Percentiles rank a stretch among this genome's conserved stretches.
These are phyloP conservation scores for Xylaria scruposa DNA, from an alignment of 495 filamentous ascomycete species.

Conservation along the genomic window DNA sequence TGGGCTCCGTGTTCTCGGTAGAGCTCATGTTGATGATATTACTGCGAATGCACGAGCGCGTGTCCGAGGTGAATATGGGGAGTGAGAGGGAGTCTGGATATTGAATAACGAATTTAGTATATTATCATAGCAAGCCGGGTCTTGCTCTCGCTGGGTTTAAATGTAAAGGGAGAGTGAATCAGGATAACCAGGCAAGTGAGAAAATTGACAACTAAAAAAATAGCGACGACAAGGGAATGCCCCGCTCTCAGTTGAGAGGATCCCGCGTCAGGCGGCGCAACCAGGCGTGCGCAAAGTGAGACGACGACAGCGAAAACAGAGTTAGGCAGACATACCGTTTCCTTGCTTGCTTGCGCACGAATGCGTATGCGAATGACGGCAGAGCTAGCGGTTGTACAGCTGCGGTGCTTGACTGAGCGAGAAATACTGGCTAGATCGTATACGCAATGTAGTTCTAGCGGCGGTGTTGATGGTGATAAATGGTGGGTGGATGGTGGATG, in stretches of 20 bases:
- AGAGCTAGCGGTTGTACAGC: slow-evolving; percentile 4
- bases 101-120: slow-evolving; percentile 10
- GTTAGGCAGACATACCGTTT: slow-evolving; percentile 28
- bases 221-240: slow-evolving; percentile 6
- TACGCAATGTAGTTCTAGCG: slow-evolving; percentile 21
- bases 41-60: slow-evolving; percentile 6
- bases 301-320: background rate
- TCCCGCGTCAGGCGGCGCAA: slow-evolving; percentile 21
- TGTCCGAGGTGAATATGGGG: background rate
- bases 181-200: background rate
- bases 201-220: background rate
- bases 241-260: background rate
- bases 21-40: slow-evolving; percentile 45
- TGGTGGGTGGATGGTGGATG: slow-evolving; percentile 11
- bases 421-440: slow-evolving; percentile 9
- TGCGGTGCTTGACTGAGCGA: slow-evolving; percentile 9
- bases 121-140: background rate
- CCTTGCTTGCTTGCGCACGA: slow-evolving; percentile 4
- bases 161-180: background rate
- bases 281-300: background rate
- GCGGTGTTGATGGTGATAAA: background rate
- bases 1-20: slow-evolving; percentile 51
- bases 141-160: background rate
- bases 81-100: background rate
- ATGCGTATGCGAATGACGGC: slow-evolving; percentile 6